Base-by-base conservation (phyloP, 345 rosid genomes). In the Tarenaya hassleriana region DNA sequence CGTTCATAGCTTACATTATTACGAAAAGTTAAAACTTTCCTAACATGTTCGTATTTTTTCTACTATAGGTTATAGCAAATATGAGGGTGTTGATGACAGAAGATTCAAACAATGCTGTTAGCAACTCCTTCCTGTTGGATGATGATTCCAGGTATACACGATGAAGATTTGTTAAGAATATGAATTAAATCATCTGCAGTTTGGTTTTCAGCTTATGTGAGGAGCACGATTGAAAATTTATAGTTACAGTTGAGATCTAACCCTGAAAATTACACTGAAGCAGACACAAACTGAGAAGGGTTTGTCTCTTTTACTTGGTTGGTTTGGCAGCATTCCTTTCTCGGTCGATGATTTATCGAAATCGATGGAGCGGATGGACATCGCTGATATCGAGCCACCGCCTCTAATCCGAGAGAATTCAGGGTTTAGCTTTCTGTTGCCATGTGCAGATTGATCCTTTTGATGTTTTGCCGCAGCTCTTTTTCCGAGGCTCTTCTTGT, bases 71-170 rank as follows among this genome's bases (percentile, higher is more conserved):
- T 35, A 86, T 89, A 60, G 78, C 94, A 31, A 83, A 77, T 55
- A 83, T 89, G 97, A 76, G 95, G 58, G 90, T 86, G 58, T 48
- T 89, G 51, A 91, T 91, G 96, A 91, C 98, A 57, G 95, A 91
- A 70, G 96, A 84, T 84, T 87, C 96, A 0, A 84, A 83, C 74
- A 84, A 83, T 61, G 98, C 96, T 11, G 95, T 84, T 56, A 87
- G 96, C 59, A 91, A 73, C 63, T 91, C 98, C 10, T 91, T 91
- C 79, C 77, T 91, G 47, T 60, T 91, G 57, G 98, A 91, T 53
- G 98, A 91, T 34, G 98, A 91, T 70, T 91, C 96, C 16, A 91
- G 98, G 98, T 89, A 5, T 13, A 8, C 29, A 58, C 49, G 10
- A 16, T 34, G 33, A 48, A 11, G 52, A 43, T 45, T 44, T 9